Conservation (phyloP, 164 flowering plant genomes). For the Kalanchoe fedtschenkoi region DNA sequence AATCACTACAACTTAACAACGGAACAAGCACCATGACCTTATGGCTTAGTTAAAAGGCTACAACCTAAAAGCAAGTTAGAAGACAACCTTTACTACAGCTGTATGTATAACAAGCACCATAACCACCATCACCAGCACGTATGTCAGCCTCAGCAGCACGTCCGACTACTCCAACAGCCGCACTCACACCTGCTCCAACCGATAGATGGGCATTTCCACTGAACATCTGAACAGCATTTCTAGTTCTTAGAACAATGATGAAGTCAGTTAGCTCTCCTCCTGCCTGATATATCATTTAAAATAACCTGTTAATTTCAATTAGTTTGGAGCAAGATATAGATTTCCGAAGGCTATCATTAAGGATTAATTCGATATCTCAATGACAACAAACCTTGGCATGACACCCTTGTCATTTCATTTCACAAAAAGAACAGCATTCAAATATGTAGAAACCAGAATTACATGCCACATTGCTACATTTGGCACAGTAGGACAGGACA, state of each 20-base stretch:
- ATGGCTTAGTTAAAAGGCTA: not conserved
- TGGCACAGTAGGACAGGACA: not conserved
- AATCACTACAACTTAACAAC: not conserved
- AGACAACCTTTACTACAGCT: conserved; percentile 89
- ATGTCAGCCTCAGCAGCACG: conserved; percentile 81
- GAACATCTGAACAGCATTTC: conserved; percentile 68
- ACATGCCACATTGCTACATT: not conserved
- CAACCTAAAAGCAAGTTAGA: not conserved
- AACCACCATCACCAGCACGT: conserved; percentile 85
- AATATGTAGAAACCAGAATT: not conserved
- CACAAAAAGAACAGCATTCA: not conserved
- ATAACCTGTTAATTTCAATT: not conserved
- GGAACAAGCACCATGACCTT: not conserved
- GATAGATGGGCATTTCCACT: conserved; percentile 71
- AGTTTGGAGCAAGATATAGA: not conserved
- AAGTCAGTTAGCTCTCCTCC: conserved; percentile 96
- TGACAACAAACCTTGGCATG: too few relatives aligned
- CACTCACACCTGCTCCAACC: conserved; percentile 89
- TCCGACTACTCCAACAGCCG: conserved; percentile 76
- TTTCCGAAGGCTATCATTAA: not conserved
- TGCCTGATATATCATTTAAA: conserved; percentile 32
- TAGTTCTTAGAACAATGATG: conserved; percentile 77
- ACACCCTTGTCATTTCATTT: not conserved
- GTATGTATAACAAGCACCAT: conserved; percentile 94
- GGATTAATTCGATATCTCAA: not conserved